Base-by-base conservation (phyloP, 2,329 filamentous ascomycete species). In the Beauveria scarabaeidicola region DNA sequence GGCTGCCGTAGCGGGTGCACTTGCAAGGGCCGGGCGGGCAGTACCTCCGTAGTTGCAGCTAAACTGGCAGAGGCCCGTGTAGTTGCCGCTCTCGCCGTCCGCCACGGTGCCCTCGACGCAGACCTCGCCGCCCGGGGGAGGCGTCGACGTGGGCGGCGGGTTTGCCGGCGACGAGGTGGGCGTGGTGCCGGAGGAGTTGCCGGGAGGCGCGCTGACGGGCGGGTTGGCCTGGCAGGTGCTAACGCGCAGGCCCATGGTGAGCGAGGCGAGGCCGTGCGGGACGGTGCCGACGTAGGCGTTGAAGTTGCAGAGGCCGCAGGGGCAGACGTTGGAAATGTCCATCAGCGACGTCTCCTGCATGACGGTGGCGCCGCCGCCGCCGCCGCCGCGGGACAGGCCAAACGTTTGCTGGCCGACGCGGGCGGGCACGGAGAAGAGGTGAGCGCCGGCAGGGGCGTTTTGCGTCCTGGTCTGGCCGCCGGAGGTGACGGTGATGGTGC, bases 401-500 rank as follows among this genome's bases (percentile, higher is more conserved):
- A 61, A 61, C n/a, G 29, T 57, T 19, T 61, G 60, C 54, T 51
- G 41, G 48, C 60, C 60, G 41, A 58, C 54, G 48, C 15, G 19
- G 23, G 63, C 65, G 25, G 60, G 54, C 27, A 57, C 41, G 2
- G 48, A 66, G 44, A 69, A 64, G 56, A 69, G 60, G 46, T 65
- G 65, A 1, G 68, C 68, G 17, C 68, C 68, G 4, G 68, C 68
- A 7, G 64, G 62, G 2, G 63, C 66, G 3, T 67, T 62, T 46
- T 65, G 77, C 0, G 71, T 74, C 61, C 74, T 63, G 5, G 69
- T 69, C 52, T 75, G 76, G 36, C 69, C 70, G 3, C 79, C 80
- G 0, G 78, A 81, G 5, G 69, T 72, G 19, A 80, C 72, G 2
- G 72, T 72, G 17, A 83, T 67, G 0, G 69, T 76, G 1, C 74